phyloP scores from a whole-genome alignment of 2,329 filamentous ascomycete genomes.

The Colletotrichum nymphaeae region DNA sequence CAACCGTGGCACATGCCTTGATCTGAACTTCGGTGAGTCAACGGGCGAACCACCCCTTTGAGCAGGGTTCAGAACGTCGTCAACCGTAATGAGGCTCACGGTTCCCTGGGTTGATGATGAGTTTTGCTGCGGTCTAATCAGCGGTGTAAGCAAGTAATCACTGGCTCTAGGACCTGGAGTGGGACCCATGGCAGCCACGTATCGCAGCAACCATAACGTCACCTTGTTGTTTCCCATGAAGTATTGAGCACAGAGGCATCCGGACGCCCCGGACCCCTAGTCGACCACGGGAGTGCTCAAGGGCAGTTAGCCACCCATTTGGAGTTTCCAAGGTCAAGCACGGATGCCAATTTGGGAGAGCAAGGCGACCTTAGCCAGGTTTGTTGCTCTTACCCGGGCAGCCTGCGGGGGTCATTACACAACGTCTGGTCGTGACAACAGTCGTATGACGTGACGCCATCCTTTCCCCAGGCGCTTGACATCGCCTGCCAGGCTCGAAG shows the following conservation, averaged over 20 bases:
- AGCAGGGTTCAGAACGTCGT: background rate
- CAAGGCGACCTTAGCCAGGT: background rate
- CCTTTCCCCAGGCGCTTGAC: background rate
- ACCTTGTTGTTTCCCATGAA: background rate
- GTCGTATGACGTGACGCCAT: slow-evolving; percentile 16
- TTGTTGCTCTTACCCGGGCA: background rate
- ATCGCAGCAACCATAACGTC: background rate
- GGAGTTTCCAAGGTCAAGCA: background rate
- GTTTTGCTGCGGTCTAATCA: slow-evolving; percentile 3
- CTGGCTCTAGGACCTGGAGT: background rate
- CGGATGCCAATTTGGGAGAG: background rate
- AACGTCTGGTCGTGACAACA: background rate
- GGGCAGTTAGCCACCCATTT: background rate
- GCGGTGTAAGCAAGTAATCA: slow-evolving; percentile 26
- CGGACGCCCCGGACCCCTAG: slow-evolving; percentile 13
- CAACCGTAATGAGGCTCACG: slow-evolving; percentile 10
- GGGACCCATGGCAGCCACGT: background rate
- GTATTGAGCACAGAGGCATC: background rate
- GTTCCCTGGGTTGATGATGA: background rate
- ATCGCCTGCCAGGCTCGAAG: slow-evolving; percentile 12
- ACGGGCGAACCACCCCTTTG: background rate
- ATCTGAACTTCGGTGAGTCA: background rate
- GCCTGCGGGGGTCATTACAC: background rate
- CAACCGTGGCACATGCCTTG: background rate
- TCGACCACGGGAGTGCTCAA: background rate